Evolutionary conservation across 1,139 yeast genomes (phyloP), one percentile per base, ranked within the genome.

Genomic region (Scheffersomyces insectosa): DNA sequence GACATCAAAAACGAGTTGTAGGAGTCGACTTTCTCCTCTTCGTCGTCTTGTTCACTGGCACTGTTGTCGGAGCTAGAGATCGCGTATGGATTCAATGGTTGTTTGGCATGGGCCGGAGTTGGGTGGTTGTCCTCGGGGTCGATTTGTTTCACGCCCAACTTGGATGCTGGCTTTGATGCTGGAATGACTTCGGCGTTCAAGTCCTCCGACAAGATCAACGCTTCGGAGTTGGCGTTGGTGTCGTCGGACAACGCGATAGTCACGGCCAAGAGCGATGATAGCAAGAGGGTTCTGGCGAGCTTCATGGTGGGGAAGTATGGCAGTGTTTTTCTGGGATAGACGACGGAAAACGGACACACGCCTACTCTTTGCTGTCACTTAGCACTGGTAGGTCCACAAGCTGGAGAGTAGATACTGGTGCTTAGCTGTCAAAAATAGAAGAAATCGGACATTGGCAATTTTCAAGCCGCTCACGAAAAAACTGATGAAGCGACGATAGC

Each of bases 1-100:
- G 91, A 78, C 83, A 85, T 78, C 42, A 83, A 48, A 53, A 85
- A 82, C 8, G 88, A 80, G 53, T 77, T 66, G 47, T 65, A 68
- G 11, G 66, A 59, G 34, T 62, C 56, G 8, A 46, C 48, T 2
- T 46, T 52, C 15, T 51, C 55, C n/a, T 54, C 58, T 25, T 48
- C 55, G n/a, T 50, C 54, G n/a, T 47, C 48, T n/a, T 40, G 37
- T 13, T 35, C 28, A n/a, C 11, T 30, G 39, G 28, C 33, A 16
- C 37, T n/a, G 28, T 20, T 5, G 23, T 33, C 37, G 20, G 33
- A 20, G 7, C 13, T 36, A 10, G 41, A 33, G 37, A 13, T 29
- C 37, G 40, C 20, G 5, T 50, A 46, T 13, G 57, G 55, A 15
- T 50, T 50, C 40, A 66, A 52, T 3, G 69, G 69, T 16, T 39